A percentile compares a stretch with the other conserved stretches of the same genome.
phyloP scores from a whole-genome alignment of 164 flowering plant genomes.

The Aristolochia californica region DNA sequence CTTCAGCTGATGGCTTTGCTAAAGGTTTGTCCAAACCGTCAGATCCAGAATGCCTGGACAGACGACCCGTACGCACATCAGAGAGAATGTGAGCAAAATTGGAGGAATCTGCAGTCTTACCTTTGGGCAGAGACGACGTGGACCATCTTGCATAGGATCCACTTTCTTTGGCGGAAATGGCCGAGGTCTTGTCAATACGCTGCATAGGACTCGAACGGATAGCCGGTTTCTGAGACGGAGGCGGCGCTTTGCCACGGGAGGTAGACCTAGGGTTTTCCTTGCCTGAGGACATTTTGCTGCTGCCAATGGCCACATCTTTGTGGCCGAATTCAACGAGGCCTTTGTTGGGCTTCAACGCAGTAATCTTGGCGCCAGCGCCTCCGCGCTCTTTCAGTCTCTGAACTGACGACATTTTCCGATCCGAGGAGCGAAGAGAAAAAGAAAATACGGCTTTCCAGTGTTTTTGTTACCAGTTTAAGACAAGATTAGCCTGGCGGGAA shows the following conservation, averaged over 20 bases:
- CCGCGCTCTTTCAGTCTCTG: slow-evolving; percentile 44
- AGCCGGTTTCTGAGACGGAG: slow-evolving; percentile 36
- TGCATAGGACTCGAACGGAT: slow-evolving; percentile 31
- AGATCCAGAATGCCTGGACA: slow-evolving; percentile 16
- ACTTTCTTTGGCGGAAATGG: slow-evolving; percentile 3
- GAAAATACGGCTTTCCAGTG: too few species aligned
- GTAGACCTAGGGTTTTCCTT: slow-evolving; percentile 44
- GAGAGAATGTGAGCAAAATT: slow-evolving; percentile 37
- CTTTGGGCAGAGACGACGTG: slow-evolving; percentile 59
- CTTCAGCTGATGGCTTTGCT: slow-evolving; percentile 6
- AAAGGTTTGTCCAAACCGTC: slow-evolving; percentile 7
- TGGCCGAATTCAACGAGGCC: slow-evolving; percentile 32
- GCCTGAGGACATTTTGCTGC: slow-evolving; percentile 24
- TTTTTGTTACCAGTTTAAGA: not conserved
- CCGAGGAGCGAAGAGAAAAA: not conserved
- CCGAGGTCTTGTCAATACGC: slow-evolving; percentile 29
- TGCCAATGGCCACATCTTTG: slow-evolving; percentile 11
- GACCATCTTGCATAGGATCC: slow-evolving; percentile 34
- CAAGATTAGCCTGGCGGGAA: slow-evolving; percentile 1
- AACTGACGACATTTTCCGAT: slow-evolving; percentile 21
- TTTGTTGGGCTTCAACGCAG: slow-evolving; percentile 26
- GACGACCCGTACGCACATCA: slow-evolving; percentile 38
- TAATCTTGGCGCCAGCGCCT: slow-evolving; percentile 26
- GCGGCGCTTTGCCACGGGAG: slow-evolving; percentile 18
- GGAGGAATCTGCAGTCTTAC: slow-evolving; percentile 78